Percentiles rank a stretch among this genome's conserved stretches.
These are phyloP conservation scores for Metschnikowia koreensis DNA, from an alignment of 805 yeast species.

Conservation along the genomic window DNA sequence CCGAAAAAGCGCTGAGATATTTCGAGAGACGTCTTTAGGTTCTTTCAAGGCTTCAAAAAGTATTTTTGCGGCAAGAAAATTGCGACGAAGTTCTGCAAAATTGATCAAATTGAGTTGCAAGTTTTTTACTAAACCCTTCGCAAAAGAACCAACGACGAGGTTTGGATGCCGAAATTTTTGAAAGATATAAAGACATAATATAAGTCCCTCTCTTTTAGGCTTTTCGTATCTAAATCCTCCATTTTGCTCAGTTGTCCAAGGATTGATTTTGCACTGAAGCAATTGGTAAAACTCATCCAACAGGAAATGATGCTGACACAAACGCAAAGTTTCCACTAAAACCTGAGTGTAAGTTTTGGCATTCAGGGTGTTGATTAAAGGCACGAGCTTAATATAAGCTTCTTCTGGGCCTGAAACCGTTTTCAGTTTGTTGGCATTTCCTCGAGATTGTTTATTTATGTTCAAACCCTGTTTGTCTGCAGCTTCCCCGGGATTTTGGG, in stretches of 20 bases:
- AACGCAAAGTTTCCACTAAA: conserved; percentile 18
- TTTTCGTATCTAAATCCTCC: conserved; percentile 4
- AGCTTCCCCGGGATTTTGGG: no score
- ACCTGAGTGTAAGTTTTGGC: conserved; percentile 25
- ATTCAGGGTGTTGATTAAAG: background rate
- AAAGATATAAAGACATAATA: conserved; percentile 27
- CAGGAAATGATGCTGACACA: background rate
- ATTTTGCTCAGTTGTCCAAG: no score
- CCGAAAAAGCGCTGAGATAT: background rate
- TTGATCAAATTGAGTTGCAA: conserved; percentile 28
- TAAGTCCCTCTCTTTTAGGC: conserved; percentile 14
- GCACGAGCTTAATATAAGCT: background rate
- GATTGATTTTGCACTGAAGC: no score
- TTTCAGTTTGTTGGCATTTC: no score
- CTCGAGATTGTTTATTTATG: no score
- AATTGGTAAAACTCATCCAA: background rate
- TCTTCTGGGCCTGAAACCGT: no score
- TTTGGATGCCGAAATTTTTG: conserved; percentile 28
- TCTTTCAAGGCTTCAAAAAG: conserved; percentile 9
- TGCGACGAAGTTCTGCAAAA: conserved; percentile 42
- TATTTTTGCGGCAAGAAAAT: conserved; percentile 41
- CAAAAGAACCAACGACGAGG: background rate
- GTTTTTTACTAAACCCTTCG: background rate
- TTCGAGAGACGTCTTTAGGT: background rate
- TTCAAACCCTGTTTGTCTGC: no score